Evolutionary conservation across 208 protist genomes (phyloP).

Genomic region (Cochliopodium minus): DNA sequence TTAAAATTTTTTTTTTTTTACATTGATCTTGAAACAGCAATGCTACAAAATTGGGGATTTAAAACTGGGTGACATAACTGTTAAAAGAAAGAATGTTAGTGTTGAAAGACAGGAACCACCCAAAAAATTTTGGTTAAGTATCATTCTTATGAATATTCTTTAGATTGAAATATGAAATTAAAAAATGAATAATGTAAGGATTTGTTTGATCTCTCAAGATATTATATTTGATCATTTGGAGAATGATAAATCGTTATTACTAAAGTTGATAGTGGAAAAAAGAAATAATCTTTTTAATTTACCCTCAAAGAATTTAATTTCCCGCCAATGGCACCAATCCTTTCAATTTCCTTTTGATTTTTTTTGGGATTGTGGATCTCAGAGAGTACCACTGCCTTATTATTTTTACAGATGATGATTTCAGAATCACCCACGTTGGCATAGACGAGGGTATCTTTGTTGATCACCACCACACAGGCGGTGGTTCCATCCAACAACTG

Average conservation of each 20-base stretch:
- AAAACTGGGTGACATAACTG: slow-evolving; percentile 38
- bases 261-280: too few species aligned
- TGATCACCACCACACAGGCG: slow-evolving; percentile 51
- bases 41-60: slow-evolving; percentile 46
- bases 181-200: too few species aligned
- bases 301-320: too few species aligned
- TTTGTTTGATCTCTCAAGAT: too few species aligned
- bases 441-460: slow-evolving; percentile 52
- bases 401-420: slow-evolving; percentile 48
- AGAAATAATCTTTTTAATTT: too few species aligned
- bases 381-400: slow-evolving; percentile 46
- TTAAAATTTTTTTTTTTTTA: too few species aligned
- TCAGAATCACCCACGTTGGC: slow-evolving; percentile 66
- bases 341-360: neutral
- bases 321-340: slow-evolving; percentile 3
- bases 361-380: slow-evolving; percentile 48
- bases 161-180: too few species aligned
- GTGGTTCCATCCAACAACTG: slow-evolving; percentile 58
- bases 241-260: too few species aligned
- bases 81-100: neutral
- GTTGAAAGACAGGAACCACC: too few species aligned
- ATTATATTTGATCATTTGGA: too few species aligned
- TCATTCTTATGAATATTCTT: too few species aligned
- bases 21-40: slow-evolving; percentile 2
- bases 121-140: too few species aligned